Evolutionary conservation across 176 grass and related monocot species (phyloP).

Genomic region (Miscanthus lutarioriparius): DNA sequence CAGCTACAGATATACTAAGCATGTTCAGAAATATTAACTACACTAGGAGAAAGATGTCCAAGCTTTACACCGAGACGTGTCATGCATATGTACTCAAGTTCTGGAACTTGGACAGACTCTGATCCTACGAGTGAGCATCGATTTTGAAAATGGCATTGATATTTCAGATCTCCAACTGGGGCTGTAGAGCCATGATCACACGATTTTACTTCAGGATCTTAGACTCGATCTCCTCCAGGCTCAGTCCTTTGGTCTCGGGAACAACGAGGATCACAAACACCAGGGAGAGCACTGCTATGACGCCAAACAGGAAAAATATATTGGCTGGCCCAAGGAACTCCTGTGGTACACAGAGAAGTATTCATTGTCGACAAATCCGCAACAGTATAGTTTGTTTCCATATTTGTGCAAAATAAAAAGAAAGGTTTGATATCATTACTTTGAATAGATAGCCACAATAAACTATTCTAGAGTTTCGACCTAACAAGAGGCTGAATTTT

Average conservation of each 20-base stretch:
- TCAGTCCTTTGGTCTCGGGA: conserved; percentile 95
- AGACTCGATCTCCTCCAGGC: conserved; percentile 92
- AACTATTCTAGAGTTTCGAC: background rate
- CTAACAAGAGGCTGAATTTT: background rate
- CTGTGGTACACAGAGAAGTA: conserved; percentile 33
- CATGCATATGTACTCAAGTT: background rate
- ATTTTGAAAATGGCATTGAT: background rate
- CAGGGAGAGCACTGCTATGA: conserved; percentile 76
- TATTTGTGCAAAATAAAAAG: background rate
- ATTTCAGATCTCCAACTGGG: background rate
- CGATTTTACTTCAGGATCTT: conserved; percentile 71
- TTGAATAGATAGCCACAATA: background rate
- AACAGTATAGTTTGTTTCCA: background rate
- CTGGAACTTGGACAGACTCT: background rate
- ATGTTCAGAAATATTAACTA: conserved; percentile 15
- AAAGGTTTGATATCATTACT: background rate
- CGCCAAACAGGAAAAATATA: conserved; percentile 84
- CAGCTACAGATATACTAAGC: conserved; percentile 5
- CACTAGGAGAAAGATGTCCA: background rate
- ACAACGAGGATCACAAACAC: conserved; percentile 73
- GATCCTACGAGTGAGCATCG: background rate
- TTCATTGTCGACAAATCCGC: background rate
- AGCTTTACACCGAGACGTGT: conserved; percentile 28
- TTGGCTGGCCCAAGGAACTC: conserved; percentile 80
- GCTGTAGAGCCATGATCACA: background rate